Evolutionary conservation across 148 eudicot species (phyloP).

Genomic region (Rheum nobile): DNA sequence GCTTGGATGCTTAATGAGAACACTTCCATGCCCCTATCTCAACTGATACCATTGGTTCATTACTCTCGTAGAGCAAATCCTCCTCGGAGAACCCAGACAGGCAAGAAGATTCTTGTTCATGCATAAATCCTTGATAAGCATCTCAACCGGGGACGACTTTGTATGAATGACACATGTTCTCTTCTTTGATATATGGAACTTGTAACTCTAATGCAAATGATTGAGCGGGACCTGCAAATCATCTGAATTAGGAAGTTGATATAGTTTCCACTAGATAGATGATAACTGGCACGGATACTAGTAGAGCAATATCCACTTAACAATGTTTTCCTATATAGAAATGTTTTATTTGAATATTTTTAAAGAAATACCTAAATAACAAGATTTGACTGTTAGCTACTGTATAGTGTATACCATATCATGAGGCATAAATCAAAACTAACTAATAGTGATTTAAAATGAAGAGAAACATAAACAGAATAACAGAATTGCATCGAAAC

Average conservation of each 20-base stretch:
- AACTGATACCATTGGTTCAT: conserved; percentile 90
- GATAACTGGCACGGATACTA: no score
- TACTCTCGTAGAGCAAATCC: conserved; percentile 77
- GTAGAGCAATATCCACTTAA: not conserved
- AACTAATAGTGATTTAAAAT: not conserved
- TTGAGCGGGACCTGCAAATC: conserved; percentile 68
- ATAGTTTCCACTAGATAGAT: not conserved
- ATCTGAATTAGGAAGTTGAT: not conserved
- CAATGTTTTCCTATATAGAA: no score
- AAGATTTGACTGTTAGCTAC: no score
- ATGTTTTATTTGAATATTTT: no score
- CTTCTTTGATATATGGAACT: conserved; percentile 86
- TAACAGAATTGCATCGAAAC: no score
- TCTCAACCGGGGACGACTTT: conserved; percentile 81
- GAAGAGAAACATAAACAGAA: not conserved
- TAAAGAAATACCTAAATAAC: no score
- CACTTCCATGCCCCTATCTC: conserved; percentile 99
- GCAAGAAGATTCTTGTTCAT: conserved; percentile 53
- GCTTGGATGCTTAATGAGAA: conserved; percentile 86
- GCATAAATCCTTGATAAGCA: conserved; percentile 78
- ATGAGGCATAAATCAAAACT: no score
- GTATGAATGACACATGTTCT: conserved; percentile 65
- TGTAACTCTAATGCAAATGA: conserved; percentile 65
- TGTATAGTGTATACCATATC: no score
- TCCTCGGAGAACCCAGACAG: conserved; percentile 79